These are phyloP conservation scores for Phoma sp. DNA, from an alignment of 2,329 filamentous ascomycete species.

Conservation along the genomic window DNA sequence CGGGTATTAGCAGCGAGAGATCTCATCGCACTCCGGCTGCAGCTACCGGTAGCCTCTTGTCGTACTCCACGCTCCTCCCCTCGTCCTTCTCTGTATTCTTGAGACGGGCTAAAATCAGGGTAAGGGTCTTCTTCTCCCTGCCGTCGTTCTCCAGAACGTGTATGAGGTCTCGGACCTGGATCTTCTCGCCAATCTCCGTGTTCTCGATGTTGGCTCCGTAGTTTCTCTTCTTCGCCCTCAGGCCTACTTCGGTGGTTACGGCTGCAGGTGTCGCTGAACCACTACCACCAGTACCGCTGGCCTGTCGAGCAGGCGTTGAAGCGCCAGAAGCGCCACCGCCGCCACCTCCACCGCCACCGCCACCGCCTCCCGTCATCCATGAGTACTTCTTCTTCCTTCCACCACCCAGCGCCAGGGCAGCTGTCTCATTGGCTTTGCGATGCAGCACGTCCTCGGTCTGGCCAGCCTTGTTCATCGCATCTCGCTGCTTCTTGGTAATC, in stretches of 20 bases:
- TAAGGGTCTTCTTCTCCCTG: slow-evolving; percentile 64
- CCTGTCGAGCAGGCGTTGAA: slow-evolving; percentile 42
- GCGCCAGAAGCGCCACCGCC: slow-evolving; percentile 43
- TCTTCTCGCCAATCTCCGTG: slow-evolving; percentile 75
- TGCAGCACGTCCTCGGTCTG: slow-evolving; percentile 80
- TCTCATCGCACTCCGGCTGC: slow-evolving; percentile 14
- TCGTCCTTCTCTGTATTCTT: slow-evolving; percentile 42
- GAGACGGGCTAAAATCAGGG: slow-evolving; percentile 38
- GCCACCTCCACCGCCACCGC: slow-evolving; percentile 46
- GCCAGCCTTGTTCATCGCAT: slow-evolving; percentile 75
- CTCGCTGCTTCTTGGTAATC: slow-evolving; percentile 87
- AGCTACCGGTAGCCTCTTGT: slow-evolving; percentile 16
- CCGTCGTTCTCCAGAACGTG: slow-evolving; percentile 81
- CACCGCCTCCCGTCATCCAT: slow-evolving; percentile 70
- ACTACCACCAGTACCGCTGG: slow-evolving; percentile 30
- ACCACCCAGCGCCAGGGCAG: slow-evolving; percentile 74
- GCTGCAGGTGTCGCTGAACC: slow-evolving; percentile 36
- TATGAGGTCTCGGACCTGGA: slow-evolving; percentile 86
- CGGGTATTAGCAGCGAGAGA: neutral
- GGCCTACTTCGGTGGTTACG: slow-evolving; percentile 41
- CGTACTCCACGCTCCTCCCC: slow-evolving; percentile 18
- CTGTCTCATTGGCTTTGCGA: slow-evolving; percentile 85
- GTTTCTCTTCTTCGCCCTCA: slow-evolving; percentile 67
- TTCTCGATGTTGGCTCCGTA: slow-evolving; percentile 82
- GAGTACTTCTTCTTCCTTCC: slow-evolving; percentile 72